phyloP scores from a whole-genome alignment of 305 asterid genomes.

The Rubia balearica region DNA sequence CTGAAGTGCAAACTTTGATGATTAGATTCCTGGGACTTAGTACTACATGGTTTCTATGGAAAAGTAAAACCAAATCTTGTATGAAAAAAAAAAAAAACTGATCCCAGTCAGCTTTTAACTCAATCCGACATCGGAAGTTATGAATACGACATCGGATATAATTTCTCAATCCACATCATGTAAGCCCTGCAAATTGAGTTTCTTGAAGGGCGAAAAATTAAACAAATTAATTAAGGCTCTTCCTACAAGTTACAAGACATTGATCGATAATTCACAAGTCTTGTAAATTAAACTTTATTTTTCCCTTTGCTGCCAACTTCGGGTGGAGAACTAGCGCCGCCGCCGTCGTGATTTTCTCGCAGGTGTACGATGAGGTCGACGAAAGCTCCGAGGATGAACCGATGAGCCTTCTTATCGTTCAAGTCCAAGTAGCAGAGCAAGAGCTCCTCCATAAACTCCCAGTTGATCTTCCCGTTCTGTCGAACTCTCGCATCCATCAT shows the following conservation, averaged over 20 bases:
- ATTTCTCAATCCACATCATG: no score
- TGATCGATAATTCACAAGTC: background rate
- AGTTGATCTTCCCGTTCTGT: constrained; percentile 49
- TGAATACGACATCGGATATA: no score
- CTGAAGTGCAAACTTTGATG: no score
- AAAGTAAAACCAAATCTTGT: no score
- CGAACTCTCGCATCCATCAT: constrained; percentile 32
- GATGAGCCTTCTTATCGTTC: constrained; percentile 50
- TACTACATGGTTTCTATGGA: no score
- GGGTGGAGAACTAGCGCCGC: constrained; percentile 1
- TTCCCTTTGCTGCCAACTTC: constrained; percentile 4
- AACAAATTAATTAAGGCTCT: background rate
- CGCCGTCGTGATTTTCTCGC: constrained; percentile 27
- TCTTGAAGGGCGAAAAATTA: background rate
- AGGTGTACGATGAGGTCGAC: constrained; percentile 50
- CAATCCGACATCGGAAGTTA: no score
- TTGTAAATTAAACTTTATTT: background rate
- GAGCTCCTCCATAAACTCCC: constrained; percentile 80
- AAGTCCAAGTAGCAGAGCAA: constrained; percentile 64
- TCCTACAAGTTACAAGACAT: background rate
- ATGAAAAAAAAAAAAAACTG: no score
- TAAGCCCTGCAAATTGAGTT: no score
- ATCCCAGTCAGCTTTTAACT: no score
- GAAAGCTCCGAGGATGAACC: constrained; percentile 60
- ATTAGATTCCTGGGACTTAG: no score